Conservation (phyloP, 2,329 filamentous ascomycete genomes). For the Fusarium protoensiforme region DNA sequence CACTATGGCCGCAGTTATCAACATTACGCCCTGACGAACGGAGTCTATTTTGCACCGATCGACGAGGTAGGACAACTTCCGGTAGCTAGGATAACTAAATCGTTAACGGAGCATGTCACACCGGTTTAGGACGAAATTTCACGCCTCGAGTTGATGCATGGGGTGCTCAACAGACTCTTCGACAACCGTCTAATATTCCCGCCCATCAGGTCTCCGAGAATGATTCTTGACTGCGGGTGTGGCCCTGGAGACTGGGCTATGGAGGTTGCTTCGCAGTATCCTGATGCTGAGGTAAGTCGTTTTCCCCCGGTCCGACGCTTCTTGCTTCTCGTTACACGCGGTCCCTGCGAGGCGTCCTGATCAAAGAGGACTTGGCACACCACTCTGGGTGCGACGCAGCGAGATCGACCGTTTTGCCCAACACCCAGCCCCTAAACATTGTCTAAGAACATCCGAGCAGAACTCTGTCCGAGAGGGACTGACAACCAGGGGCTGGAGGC, state of each 20-base stretch:
- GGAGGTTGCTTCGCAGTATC: conserved; percentile 73
- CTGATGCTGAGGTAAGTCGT: conserved; percentile 69
- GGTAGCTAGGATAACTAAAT: not conserved
- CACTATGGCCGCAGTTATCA: conserved; percentile 75
- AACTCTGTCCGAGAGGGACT: not conserved
- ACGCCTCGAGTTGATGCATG: conserved; percentile 72
- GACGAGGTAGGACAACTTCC: conserved; percentile 68
- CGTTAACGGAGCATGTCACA: conserved; percentile 18
- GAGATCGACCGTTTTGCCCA: not conserved
- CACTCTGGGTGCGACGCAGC: not conserved
- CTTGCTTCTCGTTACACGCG: not conserved
- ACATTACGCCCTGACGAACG: conserved; percentile 71
- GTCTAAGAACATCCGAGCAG: not conserved
- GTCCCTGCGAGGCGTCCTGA: not conserved
- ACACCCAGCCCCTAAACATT: not conserved
- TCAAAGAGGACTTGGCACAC: not conserved
- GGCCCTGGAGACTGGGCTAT: conserved; percentile 78
- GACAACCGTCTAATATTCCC: conserved; percentile 77
- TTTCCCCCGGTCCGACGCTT: not conserved
- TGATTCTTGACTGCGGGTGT: conserved; percentile 78
- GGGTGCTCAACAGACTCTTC: conserved; percentile 71
- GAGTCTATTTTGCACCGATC: conserved; percentile 74
- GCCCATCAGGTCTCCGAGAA: conserved; percentile 66
- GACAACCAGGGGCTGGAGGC: not conserved
- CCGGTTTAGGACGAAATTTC: conserved; percentile 72